Percentiles rank a stretch among this genome's conserved stretches.
Evolutionary conservation across 805 yeast genomes (phyloP).

Genomic region (Wickerhamomyces chaumierensis): DNA sequence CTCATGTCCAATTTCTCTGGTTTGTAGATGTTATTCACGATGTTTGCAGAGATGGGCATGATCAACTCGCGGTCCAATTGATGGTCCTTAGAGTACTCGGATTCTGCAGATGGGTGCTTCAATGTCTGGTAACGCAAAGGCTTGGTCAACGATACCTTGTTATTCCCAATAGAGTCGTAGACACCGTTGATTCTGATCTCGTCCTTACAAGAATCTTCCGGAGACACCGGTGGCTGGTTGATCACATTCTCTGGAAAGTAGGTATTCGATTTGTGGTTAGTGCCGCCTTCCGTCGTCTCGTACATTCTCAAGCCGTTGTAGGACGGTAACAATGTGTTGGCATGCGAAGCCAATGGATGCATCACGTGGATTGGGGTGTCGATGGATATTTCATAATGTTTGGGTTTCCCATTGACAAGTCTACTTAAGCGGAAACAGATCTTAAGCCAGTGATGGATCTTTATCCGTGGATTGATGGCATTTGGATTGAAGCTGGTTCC

Average conservation of each 20-base stretch:
- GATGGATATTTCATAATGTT: conserved; percentile 88
- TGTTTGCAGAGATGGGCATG: conserved; percentile 16
- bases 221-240: conserved; percentile 40
- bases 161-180: conserved; percentile 14
- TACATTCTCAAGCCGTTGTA: conserved; percentile 29
- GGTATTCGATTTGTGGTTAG: conserved; percentile 24
- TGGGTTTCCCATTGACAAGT: conserved; percentile 56
- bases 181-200: conserved; percentile 20
- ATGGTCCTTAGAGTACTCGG: background rate
- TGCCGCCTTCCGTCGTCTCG: conserved; percentile 1
- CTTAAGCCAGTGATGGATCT: conserved; percentile 93
- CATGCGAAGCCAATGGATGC: conserved; percentile 69
- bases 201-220: conserved; percentile 23
- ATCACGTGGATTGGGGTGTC: conserved; percentile 89
- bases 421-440: conserved; percentile 72
- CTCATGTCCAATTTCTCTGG: conserved; percentile 37
- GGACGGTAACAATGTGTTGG: conserved; percentile 67
- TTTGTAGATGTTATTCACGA: conserved; percentile 39
- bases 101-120: background rate
- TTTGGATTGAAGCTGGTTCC: conserved; percentile 69
- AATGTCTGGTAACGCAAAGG: background rate
- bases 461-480: conserved; percentile 67
- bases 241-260: conserved; percentile 28
- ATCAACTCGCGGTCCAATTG: conserved; percentile 1
- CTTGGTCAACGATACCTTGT: conserved; percentile 6